A percentile compares a stretch with the other conserved stretches of the same genome.
These are phyloP conservation scores for Wickerhamia fluorescens DNA, from an alignment of 805 yeast species.

Conservation along the genomic window DNA sequence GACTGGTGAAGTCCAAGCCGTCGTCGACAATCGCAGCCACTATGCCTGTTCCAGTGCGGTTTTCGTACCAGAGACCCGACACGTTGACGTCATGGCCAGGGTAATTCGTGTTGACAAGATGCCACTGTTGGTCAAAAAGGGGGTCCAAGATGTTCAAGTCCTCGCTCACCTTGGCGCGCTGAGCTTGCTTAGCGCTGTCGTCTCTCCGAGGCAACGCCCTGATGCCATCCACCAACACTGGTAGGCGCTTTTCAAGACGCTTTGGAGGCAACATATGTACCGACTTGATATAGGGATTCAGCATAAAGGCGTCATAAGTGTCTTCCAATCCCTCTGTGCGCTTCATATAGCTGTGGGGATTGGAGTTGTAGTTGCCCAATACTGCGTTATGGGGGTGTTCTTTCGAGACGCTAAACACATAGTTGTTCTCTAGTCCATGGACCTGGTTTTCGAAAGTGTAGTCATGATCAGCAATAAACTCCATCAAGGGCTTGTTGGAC, in stretches of 20 bases:
- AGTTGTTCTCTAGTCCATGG: slow-evolving; percentile 53
- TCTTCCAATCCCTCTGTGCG: slow-evolving; percentile 20
- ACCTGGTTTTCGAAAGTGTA: slow-evolving; percentile 55
- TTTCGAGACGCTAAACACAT: slow-evolving; percentile 55
- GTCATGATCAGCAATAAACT: slow-evolving; percentile 31
- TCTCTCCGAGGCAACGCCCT: neutral
- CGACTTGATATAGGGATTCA: slow-evolving; percentile 31
- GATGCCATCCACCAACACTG: slow-evolving; percentile 42
- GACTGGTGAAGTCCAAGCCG: slow-evolving; percentile 78
- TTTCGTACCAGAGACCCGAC: slow-evolving; percentile 74
- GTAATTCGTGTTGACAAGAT: slow-evolving; percentile 62
- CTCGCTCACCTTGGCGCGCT: slow-evolving; percentile 32
- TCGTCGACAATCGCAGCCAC: slow-evolving; percentile 91
- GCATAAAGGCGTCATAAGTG: slow-evolving; percentile 18
- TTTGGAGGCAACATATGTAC: slow-evolving; percentile 52
- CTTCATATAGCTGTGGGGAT: slow-evolving; percentile 19
- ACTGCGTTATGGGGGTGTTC: slow-evolving; percentile 22
- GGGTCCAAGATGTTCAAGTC: slow-evolving; percentile 74
- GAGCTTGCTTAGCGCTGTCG: neutral
- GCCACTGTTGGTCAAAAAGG: slow-evolving; percentile 83
- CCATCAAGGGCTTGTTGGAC: slow-evolving; percentile 17
- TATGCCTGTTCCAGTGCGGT: slow-evolving; percentile 73
- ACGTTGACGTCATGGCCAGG: slow-evolving; percentile 87
- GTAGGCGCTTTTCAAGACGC: slow-evolving; percentile 48
- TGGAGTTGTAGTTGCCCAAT: slow-evolving; percentile 30